These are phyloP conservation scores for Fraxinus angustifolia DNA, from an alignment of 305 asterid genomes.

Conservation along the genomic window DNA sequence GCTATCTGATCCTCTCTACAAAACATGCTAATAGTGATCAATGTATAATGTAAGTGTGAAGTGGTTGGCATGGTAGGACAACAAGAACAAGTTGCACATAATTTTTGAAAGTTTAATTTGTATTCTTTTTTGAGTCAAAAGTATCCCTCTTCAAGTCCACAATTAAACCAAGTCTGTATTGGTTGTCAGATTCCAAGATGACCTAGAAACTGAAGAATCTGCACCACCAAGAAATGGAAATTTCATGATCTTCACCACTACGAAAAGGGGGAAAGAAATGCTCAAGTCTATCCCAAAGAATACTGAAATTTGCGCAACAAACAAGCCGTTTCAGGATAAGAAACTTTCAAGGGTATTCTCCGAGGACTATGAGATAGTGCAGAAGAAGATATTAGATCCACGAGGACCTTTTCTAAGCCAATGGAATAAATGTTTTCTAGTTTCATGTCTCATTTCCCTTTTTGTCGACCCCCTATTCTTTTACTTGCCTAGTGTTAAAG, in stretches of 20 bases:
- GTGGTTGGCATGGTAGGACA: neutral
- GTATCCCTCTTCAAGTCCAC: neutral
- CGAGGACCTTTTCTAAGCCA: slow-evolving; percentile 42
- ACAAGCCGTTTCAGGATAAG: slow-evolving; percentile 30
- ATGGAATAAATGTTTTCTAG: slow-evolving; percentile 51
- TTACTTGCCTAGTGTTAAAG: slow-evolving; percentile 43
- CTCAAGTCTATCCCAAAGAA: neutral
- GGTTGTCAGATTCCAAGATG: slow-evolving; percentile 35
- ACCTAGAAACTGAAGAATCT: slow-evolving; percentile 24
- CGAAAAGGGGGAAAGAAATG: slow-evolving; percentile 8
- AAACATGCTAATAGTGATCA: neutral
- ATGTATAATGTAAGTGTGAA: neutral
- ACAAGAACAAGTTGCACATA: neutral
- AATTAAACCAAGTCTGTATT: neutral
- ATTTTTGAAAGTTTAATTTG: neutral
- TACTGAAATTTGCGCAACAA: slow-evolving; percentile 6
- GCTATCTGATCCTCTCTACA: neutral
- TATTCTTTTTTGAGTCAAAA: neutral
- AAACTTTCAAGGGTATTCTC: slow-evolving; percentile 57
- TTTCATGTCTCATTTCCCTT: slow-evolving; percentile 48
- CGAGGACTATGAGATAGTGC: slow-evolving; percentile 46
- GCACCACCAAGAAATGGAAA: neutral
- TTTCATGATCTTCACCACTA: neutral
- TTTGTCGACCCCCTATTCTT: slow-evolving; percentile 61
- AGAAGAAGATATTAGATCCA: slow-evolving; percentile 56